Evolutionary conservation across 441 rosid species (phyloP), one percentile per base, ranked within the genome.

Genomic region (Brassica hybrid): DNA sequence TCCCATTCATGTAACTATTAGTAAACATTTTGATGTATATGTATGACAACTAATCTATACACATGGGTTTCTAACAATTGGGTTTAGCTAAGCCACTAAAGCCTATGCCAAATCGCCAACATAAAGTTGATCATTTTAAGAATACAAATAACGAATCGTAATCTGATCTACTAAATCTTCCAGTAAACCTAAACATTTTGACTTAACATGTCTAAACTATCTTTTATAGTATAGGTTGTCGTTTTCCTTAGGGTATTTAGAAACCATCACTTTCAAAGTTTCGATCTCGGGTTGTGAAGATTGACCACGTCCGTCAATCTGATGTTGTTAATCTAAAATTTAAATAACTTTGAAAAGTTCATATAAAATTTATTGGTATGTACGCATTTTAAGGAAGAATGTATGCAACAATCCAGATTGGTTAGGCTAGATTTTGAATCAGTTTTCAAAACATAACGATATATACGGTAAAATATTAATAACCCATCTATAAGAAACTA

Each of bases 361-460:
- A 11, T 16, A 12, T 36, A 4, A 50, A 23, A 67, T 21, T 62
- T 68, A 69, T 68, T 62, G 66, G 54, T 27, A 41, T 65, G 71
- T 73, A 73, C 71, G 62, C 75, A 69, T 62, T 79, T 79, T 79
- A 66, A 72, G 77, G 77, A 78, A 72, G 57, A 61, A 66, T 16
- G 48, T 78, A 66, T 23, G 32, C 56, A 23, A 67, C 62, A 52
- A 77, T 34, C 32, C 68, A 66, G 57, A 66, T 66, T 62, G 66
- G 74, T 73, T 76, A 5, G 1, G 10, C 52, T 72, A 50, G 58
- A 61, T 78, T 50, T 59, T 72, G 69, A 58, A 59, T 16, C 62
- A 58, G 11, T 12, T 59, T 65, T 57, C 36, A 58, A 65, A 9
- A 36, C 65, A 56, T 57, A 43, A 4, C 41, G 9, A 23, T 45